Base-by-base conservation (phyloP, 257 asterid species). In the Primulina huaijiensis region DNA sequence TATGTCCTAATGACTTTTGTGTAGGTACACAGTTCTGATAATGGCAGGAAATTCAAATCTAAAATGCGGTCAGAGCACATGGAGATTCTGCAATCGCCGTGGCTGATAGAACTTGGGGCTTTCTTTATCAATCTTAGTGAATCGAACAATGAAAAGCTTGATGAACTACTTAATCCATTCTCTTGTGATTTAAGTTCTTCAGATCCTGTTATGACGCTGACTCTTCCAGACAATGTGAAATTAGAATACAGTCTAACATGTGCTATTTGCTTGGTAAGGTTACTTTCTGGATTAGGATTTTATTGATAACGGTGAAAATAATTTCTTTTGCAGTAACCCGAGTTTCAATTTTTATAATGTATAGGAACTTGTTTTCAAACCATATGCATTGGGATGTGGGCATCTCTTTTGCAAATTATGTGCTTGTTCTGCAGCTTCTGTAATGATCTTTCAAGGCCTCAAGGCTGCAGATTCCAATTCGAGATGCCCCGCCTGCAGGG, bases 61-160 rank as follows among this genome's bases (percentile, higher is more conserved):
- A 87, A 88, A 80, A 71, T 85, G 81, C 83, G 82, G 0, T 73
- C 84, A 25, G 84, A 89, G 59, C 96, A 74, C 74, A 76, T 82
- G 65, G 98, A 92, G 80, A 87, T 86, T 69, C 82, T 92, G 62
- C 92, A 85, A 69, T 86, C 95, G n/a, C 94, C 98, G 61, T 89
- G 96, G 97, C 70, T 89, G 65, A 89, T 90, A 55, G 97, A 92
- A 73, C 80, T 92, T 11, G 94, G 95, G 77, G 96, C 97, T 65
- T 85, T 92, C 68, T 83, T 75, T 70, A 75, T 88, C 80, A 89
- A 88, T 69, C 75, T 81, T 75, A 81, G 11, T 17, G 79, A 79
- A 46, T 72, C 85, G 9, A 77, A 68, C 40, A 78, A 76, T 60
- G 85, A 74, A 70, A 76, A 68, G 35, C 63, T 73, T 2, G 69